Evolutionary conservation across 768 basidiomycete genomes (phyloP).

Genomic region (Calocera viscosa): DNA sequence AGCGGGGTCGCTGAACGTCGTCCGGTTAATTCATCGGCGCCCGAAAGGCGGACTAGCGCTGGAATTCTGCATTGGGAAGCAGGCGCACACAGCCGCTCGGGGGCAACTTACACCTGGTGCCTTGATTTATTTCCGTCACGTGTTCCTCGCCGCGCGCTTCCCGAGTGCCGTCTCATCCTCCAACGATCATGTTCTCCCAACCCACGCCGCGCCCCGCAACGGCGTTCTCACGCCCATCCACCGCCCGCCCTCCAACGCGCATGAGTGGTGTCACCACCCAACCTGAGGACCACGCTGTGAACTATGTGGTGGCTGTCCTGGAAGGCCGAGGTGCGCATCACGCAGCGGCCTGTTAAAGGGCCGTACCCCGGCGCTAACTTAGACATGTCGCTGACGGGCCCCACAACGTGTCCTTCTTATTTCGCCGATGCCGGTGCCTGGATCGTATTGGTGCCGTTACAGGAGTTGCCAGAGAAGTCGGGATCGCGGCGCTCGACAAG

Average conservation of each 20-base stretch:
- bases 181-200: constrained; percentile 4
- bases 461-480: constrained; percentile 67
- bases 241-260: constrained; percentile 49
- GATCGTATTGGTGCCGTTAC: not conserved
- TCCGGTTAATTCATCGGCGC: not conserved
- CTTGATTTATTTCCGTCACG: constrained; percentile 5
- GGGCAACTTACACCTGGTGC: too few relatives aligned
- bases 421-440: not conserved
- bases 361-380: not conserved
- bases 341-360: too few relatives aligned
- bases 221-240: constrained; percentile 34
- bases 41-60: too few relatives aligned
- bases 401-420: not conserved
- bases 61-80: too few relatives aligned
- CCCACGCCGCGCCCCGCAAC: not conserved
- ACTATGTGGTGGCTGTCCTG: constrained; percentile 53
- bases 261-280: not conserved
- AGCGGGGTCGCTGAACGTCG: not conserved
- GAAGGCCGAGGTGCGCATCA: constrained; percentile 46
- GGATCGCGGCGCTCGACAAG: constrained; percentile 72
- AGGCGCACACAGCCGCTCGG: too few relatives aligned
- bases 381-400: not conserved
- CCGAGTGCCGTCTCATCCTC: not conserved
- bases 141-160: not conserved
- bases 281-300: constrained; percentile 42